A percentile compares a stretch with the other conserved stretches of the same genome.
phyloP scores from a whole-genome alignment of 2,329 filamentous ascomycete species.

The Apiospora koreana region DNA sequence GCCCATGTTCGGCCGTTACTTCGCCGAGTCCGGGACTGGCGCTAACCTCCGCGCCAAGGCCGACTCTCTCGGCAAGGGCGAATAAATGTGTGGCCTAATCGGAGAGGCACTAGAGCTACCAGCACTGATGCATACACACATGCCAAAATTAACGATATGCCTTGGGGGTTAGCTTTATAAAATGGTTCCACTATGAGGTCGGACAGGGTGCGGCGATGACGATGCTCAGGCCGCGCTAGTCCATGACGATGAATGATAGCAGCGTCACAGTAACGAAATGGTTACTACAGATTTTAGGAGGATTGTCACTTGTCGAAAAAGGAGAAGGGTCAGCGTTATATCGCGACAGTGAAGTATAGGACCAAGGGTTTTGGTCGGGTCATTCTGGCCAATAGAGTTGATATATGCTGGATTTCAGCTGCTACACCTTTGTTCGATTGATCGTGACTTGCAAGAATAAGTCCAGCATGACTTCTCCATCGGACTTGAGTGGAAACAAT shows the following conservation, averaged over 20 bases:
- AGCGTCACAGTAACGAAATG: slow-evolving; percentile 1
- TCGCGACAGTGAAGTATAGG: not conserved
- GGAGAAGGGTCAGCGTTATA: not conserved
- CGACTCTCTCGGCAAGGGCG: slow-evolving; percentile 71
- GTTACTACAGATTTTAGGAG: not conserved
- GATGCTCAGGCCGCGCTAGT: not conserved
- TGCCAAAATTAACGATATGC: slow-evolving; percentile 5
- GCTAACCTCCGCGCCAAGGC: slow-evolving; percentile 87
- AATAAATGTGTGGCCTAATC: slow-evolving; percentile 45
- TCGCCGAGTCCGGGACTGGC: slow-evolving; percentile 69
- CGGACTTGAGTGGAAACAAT: too few species aligned
- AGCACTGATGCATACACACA: slow-evolving; percentile 5
- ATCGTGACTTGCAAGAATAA: not conserved
- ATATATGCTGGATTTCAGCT: not conserved
- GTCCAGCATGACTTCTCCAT: not conserved
- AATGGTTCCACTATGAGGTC: not conserved
- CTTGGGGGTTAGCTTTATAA: not conserved
- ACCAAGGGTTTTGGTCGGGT: not conserved
- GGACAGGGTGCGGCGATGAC: not conserved
- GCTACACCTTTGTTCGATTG: not conserved
- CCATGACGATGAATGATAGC: not conserved
- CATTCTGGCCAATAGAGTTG: slow-evolving; percentile 4
- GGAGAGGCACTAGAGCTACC: not conserved
- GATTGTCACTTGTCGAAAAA: not conserved
- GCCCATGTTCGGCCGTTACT: slow-evolving; percentile 92